Percentiles rank a stretch among this genome's conserved stretches.
Conservation (phyloP, 2,329 filamentous ascomycete species). For the Scedosporium minutisporum region DNA sequence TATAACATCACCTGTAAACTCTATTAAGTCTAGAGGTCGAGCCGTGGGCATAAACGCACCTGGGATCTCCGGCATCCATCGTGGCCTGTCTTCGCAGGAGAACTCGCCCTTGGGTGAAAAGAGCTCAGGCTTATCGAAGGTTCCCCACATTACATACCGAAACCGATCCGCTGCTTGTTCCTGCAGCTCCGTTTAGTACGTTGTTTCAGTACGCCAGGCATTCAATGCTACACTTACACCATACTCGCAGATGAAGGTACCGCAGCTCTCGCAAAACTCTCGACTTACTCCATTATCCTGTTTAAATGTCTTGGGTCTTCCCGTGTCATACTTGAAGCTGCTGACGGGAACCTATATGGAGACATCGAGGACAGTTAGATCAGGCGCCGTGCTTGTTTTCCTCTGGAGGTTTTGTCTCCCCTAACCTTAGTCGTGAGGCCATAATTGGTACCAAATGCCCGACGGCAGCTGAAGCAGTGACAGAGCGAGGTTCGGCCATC, state of each 20-base stretch:
- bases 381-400: too few species aligned
- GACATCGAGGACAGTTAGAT: not conserved
- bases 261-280: slow-evolving; percentile 22
- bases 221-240: slow-evolving; percentile 13
- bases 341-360: slow-evolving; percentile 15
- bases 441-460: slow-evolving; percentile 23
- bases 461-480: slow-evolving; percentile 22
- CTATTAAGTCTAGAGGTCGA: not conserved
- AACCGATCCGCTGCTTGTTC: slow-evolving; percentile 34
- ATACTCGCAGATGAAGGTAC: slow-evolving; percentile 23
- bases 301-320: slow-evolving; percentile 17
- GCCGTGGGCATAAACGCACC: slow-evolving; percentile 19
- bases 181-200: slow-evolving; percentile 9
- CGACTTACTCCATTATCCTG: slow-evolving; percentile 22
- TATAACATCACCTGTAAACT: not conserved
- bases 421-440: slow-evolving; percentile 21
- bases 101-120: slow-evolving; percentile 45
- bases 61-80: slow-evolving; percentile 41
- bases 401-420: not conserved
- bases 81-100: slow-evolving; percentile 36
- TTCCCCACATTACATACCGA: slow-evolving; percentile 34
- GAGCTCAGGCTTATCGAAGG: slow-evolving; percentile 36
- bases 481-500: slow-evolving; percentile 21
- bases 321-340: slow-evolving; percentile 17
- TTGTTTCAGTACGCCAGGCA: not conserved